These are phyloP conservation scores for Rhodotorula kratochvilovae DNA, from an alignment of 768 basidiomycete species.

Conservation along the genomic window DNA sequence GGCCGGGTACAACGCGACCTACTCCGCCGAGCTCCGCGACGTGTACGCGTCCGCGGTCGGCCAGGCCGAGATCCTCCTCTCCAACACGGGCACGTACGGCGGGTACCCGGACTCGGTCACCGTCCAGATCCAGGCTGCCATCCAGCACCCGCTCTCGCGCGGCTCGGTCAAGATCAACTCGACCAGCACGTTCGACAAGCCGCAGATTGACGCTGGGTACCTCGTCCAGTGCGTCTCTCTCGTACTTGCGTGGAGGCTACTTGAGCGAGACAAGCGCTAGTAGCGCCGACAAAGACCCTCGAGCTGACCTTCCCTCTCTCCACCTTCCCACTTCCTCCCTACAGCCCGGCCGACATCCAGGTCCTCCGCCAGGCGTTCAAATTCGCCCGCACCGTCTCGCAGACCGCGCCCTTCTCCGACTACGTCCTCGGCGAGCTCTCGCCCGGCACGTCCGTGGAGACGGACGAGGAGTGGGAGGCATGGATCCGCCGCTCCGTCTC, in stretches of 20 bases:
- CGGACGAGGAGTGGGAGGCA: slow-evolving; percentile 46
- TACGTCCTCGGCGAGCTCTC: slow-evolving; percentile 46
- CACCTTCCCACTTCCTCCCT: neutral
- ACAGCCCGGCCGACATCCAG: slow-evolving; percentile 44
- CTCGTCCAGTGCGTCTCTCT: slow-evolving; percentile 41
- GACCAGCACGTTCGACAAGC: slow-evolving; percentile 58
- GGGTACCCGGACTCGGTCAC: slow-evolving; percentile 46
- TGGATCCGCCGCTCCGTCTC: slow-evolving; percentile 40
- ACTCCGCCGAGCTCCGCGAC: slow-evolving; percentile 37
- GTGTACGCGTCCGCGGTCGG: slow-evolving; percentile 48
- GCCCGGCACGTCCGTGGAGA: slow-evolving; percentile 46
- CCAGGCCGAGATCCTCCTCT: slow-evolving; percentile 58
- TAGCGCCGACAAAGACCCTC: too few species aligned
- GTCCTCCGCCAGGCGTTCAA: slow-evolving; percentile 45
- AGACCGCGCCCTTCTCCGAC: slow-evolving; percentile 47
- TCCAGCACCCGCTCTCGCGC: slow-evolving; percentile 63
- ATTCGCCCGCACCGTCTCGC: slow-evolving; percentile 47
- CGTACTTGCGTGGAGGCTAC: too few species aligned
- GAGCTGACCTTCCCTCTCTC: slow-evolving; percentile 17
- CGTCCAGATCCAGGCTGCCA: slow-evolving; percentile 61
- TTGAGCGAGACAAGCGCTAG: too few species aligned
- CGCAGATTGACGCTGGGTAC: slow-evolving; percentile 56
- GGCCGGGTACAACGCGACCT: slow-evolving; percentile 43
- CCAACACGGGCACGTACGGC: slow-evolving; percentile 51
- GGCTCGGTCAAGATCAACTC: slow-evolving; percentile 64